A percentile compares a stretch with the other conserved stretches of the same genome.
Conservation (phyloP, 1,284 basidiomycete species). For the Marasmius sp. region DNA sequence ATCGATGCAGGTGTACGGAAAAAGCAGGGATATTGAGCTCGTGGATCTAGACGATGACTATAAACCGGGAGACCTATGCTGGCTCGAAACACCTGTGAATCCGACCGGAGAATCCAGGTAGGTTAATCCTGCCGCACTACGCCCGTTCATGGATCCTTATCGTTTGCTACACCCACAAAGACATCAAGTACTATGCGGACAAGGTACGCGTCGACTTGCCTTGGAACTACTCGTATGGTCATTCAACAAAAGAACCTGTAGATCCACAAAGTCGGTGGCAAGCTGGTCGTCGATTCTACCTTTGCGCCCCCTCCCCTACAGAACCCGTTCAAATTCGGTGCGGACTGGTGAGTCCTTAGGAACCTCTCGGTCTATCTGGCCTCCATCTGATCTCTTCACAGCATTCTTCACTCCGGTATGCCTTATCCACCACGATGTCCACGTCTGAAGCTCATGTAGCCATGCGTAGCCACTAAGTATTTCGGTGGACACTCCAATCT, state of each 20-base stretch:
- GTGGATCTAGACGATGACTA: constrained; percentile 80
- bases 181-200: constrained; percentile 80
- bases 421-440: background rate
- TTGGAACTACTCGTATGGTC: background rate
- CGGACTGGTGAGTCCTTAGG: constrained; percentile 50
- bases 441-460: background rate
- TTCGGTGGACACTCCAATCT: constrained; percentile 90
- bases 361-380: background rate
- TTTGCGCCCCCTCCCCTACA: constrained; percentile 90
- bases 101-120: constrained; percentile 83
- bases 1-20: constrained; percentile 65
- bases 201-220: constrained; percentile 45
- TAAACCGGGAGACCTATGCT: constrained; percentile 74
- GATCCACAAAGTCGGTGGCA: constrained; percentile 72
- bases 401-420: constrained; percentile 39
- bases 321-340: constrained; percentile 83
- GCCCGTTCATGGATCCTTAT: background rate
- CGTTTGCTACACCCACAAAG: constrained; percentile 40
- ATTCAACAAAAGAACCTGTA: constrained; percentile 23
- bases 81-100: constrained; percentile 91
- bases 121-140: constrained; percentile 2
- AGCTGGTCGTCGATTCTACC: constrained; percentile 79
- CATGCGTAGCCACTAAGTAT: constrained; percentile 73
- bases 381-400: constrained; percentile 13
- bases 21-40: constrained; percentile 46